Evolutionary conservation across 805 yeast genomes (phyloP), one percentile per base, ranked within the genome.

Genomic region (Sugiyamaella boreocaroliniensis): DNA sequence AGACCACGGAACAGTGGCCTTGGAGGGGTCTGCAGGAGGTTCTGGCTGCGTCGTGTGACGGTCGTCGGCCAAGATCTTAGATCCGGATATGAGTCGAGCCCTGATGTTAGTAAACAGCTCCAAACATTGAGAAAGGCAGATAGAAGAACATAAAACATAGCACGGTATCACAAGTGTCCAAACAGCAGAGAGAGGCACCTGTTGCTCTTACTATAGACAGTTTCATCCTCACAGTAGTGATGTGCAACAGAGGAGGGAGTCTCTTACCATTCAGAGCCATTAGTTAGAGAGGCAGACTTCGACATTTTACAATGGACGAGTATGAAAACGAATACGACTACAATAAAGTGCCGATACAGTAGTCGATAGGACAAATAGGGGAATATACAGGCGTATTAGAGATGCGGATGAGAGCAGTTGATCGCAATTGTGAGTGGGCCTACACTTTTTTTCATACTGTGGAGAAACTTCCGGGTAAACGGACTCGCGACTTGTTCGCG

Each of bases 251-350:
- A 41, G 12, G n/a, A n/a, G 51, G 15, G 15, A 40, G 19, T 2
- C 15, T 55, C 68, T 15, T 53, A 64, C 68, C 68, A 64, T 50
- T 64, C 68, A 45, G 68, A 63, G 45, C 66, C 68, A 52, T 63
- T 58, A 12, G 67, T 57, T 43, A 60, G 45, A 47, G 66, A 60
- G 40, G 66, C 53, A 11, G 68, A 62, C 42, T 63, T 56, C 4
- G 68, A 63, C 67, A 63, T 62, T 14, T 22, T 54, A 16, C 12
- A 18, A 11, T n/a, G 16, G 43, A 16, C 6, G 22, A 15, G 22
- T 19, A 15, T 18, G 12, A 41, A 41, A 11, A 40, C 52, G 41
- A 47, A 48, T 32, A 32, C 8, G 8, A 32, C 8, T 22, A 22
- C 26, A 32, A 32, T 11, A 10, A 4, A 32, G n/a, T 9, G 4